These are phyloP conservation scores for Coprinellus micaceus DNA, from an alignment of 768 basidiomycete genomes.

Conservation along the genomic window DNA sequence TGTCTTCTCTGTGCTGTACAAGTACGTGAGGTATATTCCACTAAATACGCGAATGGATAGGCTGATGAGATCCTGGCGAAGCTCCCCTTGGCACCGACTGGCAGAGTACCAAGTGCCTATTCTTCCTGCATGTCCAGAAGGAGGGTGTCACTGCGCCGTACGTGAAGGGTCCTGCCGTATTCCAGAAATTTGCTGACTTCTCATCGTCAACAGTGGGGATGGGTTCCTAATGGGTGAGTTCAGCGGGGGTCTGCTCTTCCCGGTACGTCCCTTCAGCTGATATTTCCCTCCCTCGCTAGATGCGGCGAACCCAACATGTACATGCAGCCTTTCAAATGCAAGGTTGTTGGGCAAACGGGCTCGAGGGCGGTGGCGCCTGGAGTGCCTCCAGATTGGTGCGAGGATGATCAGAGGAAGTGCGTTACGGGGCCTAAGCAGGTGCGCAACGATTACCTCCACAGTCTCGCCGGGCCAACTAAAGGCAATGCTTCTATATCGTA, in stretches of 20 bases:
- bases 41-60: not conserved
- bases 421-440: constrained; percentile 39
- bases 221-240: constrained; percentile 26
- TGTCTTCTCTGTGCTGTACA: constrained; percentile 38
- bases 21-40: constrained; percentile 30
- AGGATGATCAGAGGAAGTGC: constrained; percentile 31
- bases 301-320: constrained; percentile 47
- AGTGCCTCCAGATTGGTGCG: constrained; percentile 39
- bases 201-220: constrained; percentile 43
- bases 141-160: constrained; percentile 43
- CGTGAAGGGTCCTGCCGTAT: constrained; percentile 16
- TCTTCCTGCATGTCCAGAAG: constrained; percentile 40
- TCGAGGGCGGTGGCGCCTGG: constrained; percentile 27
- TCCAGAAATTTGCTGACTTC: too few relatives aligned
- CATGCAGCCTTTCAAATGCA: constrained; percentile 39
- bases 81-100: constrained; percentile 41
- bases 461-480: not conserved
- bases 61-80: constrained; percentile 12
- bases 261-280: too few relatives aligned
- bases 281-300: constrained; percentile 5
- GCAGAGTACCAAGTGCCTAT: constrained; percentile 40
- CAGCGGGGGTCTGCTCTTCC: not conserved
- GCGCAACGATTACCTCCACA: not conserved
- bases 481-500: constrained; percentile 1
- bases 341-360: constrained; percentile 29